A percentile compares a stretch with the other conserved stretches of the same genome.
Conservation (phyloP, 2,329 filamentous ascomycete genomes). For the Colletotrichum tofieldiae region DNA sequence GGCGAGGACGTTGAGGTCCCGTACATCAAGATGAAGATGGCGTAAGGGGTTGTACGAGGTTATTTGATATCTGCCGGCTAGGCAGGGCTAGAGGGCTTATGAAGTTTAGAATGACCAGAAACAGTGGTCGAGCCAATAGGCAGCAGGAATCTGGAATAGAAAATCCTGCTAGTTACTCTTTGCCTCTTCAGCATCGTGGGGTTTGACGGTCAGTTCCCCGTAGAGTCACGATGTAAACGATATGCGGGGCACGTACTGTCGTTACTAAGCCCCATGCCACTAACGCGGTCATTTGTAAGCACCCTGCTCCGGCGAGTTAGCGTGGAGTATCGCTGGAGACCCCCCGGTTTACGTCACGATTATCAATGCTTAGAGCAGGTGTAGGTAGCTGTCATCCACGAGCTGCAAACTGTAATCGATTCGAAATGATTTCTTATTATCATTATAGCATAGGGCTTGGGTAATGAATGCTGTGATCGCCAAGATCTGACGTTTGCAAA, state of each 20-base stretch:
- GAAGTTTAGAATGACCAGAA: conserved; percentile 5
- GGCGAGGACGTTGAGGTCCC: conserved; percentile 98
- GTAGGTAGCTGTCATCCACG: not conserved
- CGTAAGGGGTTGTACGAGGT: conserved; percentile 47
- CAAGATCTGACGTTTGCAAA: not conserved
- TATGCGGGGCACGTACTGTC: not conserved
- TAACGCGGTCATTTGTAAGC: conserved; percentile 39
- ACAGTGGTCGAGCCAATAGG: conserved; percentile 1
- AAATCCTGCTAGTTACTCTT: not conserved
- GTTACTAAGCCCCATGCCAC: conserved; percentile 23
- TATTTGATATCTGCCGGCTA: not conserved
- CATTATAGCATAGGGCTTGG: not conserved
- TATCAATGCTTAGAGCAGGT: conserved; percentile 47
- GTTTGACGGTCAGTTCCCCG: not conserved
- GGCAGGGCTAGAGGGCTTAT: conserved; percentile 5
- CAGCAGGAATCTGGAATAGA: conserved; percentile 18
- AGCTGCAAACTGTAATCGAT: not conserved
- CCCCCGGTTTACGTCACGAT: conserved; percentile 53
- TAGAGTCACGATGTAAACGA: not conserved
- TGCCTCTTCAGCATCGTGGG: not conserved
- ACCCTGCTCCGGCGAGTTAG: conserved; percentile 8
- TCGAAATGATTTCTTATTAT: not conserved
- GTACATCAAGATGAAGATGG: conserved; percentile 91
- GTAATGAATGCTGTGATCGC: not conserved
- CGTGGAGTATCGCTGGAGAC: conserved; percentile 1